A percentile compares a stretch with the other conserved stretches of the same genome.
Conservation (phyloP, 2,329 filamentous ascomycete species). For the Fusarium sp. region DNA sequence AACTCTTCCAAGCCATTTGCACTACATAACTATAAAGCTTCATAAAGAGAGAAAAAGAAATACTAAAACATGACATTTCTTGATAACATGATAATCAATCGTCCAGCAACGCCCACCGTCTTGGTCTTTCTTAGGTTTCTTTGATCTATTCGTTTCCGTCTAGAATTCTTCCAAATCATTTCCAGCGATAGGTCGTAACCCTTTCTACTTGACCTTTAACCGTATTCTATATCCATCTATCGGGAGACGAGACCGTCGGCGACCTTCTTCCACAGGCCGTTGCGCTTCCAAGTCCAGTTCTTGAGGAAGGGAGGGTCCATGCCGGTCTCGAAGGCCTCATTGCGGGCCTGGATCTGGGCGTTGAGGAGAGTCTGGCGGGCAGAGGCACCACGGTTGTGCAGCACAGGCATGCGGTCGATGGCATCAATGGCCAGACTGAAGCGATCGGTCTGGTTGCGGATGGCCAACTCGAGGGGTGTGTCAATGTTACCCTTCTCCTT, state of each 20-base stretch:
- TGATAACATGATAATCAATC: conserved; percentile 31
- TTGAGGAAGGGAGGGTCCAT: conserved; percentile 77
- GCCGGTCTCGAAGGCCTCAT: conserved; percentile 78
- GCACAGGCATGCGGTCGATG: conserved; percentile 74
- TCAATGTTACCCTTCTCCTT: conserved; percentile 89
- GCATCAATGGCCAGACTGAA: conserved; percentile 84
- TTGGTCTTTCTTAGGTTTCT: conserved; percentile 25
- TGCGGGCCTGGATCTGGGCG: conserved; percentile 74
- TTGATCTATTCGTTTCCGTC: conserved; percentile 37
- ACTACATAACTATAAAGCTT: conserved; percentile 35
- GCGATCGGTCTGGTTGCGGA: conserved; percentile 82
- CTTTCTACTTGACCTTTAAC: conserved; percentile 13
- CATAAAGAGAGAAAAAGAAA: conserved; percentile 35
- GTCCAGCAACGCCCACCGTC: conserved; percentile 41
- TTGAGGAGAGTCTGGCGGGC: conserved; percentile 76
- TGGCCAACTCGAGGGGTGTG: conserved; percentile 83
- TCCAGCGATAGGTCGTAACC: conserved; percentile 11
- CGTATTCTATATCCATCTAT: conserved; percentile 32
- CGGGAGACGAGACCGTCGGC: conserved; percentile 44
- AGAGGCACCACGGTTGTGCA: conserved; percentile 74
- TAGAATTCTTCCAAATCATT: conserved; percentile 19
- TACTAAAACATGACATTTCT: conserved; percentile 32
- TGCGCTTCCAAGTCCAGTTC: conserved; percentile 75
- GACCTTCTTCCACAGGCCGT: conserved; percentile 57
- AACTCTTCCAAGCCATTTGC: conserved; percentile 21